Conservation (phyloP, 306 rosid species). For the Herpetospermum pedunculosum region DNA sequence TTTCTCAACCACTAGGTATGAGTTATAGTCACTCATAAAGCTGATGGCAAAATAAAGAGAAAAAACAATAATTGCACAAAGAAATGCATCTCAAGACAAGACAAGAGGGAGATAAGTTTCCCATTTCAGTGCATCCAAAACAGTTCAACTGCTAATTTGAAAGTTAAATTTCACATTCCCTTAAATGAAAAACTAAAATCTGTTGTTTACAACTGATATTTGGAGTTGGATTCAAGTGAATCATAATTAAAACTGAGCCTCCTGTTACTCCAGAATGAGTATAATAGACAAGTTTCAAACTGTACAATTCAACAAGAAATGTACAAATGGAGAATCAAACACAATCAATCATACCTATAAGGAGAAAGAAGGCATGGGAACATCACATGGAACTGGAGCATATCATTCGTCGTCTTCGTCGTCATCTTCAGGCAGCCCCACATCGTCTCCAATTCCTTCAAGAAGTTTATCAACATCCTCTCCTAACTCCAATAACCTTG, state of each 20-base stretch:
- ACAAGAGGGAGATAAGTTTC: no score
- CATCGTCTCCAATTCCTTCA: constrained; percentile 78
- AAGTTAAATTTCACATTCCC: no score
- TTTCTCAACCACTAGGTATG: no score
- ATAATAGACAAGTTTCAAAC: constrained; percentile 5
- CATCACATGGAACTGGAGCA: background rate
- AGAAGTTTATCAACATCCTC: constrained; percentile 76
- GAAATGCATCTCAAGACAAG: no score
- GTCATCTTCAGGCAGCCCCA: constrained; percentile 36
- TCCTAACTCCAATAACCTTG: constrained; percentile 80
- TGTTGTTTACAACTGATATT: background rate
- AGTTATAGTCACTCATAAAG: no score
- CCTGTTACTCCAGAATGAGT: constrained; percentile 10
- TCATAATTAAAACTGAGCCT: constrained; percentile 1
- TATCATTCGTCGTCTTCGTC: constrained; percentile 44
- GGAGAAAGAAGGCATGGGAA: background rate
- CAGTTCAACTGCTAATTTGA: no score
- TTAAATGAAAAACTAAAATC: background rate
- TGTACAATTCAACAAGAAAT: constrained; percentile 34
- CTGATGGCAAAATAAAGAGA: no score
- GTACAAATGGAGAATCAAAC: constrained; percentile 15
- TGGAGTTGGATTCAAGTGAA: background rate
- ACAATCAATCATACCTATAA: constrained; percentile 4
- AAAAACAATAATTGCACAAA: no score
- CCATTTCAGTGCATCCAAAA: no score